phyloP scores from a whole-genome alignment of 2,329 filamentous ascomycete species.

The Thielaviopsis ethacetica region DNA sequence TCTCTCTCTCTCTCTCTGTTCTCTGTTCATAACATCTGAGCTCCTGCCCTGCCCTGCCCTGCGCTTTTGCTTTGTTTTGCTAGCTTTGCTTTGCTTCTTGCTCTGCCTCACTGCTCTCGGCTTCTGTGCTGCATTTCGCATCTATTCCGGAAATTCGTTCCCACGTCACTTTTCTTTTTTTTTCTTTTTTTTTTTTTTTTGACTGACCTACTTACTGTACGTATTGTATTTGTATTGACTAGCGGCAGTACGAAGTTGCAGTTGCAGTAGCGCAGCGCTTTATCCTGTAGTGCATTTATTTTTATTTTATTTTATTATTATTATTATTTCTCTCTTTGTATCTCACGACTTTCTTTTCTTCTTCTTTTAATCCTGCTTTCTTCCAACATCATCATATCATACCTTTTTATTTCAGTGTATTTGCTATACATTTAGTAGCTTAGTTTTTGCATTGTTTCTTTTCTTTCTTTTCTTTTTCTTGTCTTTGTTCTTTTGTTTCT shows the following conservation, averaged over 20 bases:
- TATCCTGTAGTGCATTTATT: too few relatives aligned
- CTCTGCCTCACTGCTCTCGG: background rate
- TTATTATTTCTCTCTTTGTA: background rate
- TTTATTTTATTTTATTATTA: background rate
- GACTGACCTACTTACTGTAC: background rate
- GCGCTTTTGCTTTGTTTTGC: background rate
- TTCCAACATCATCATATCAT: background rate
- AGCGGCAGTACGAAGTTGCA: background rate
- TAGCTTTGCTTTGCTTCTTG: background rate
- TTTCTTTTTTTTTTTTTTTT: background rate
- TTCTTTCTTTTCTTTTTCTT: background rate
- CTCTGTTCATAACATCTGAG: background rate
- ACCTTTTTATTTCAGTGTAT: background rate
- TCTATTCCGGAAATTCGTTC: background rate
- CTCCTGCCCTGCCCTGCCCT: background rate
- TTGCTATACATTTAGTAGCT: background rate
- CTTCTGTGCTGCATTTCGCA: background rate
- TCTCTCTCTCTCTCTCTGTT: background rate
- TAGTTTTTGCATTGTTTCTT: background rate
- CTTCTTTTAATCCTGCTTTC: background rate
- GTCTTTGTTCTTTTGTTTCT: background rate
- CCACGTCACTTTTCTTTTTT: background rate
- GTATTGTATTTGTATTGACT: background rate
- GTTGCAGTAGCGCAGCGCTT: background rate
- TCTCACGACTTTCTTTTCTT: constrained; percentile 5